Percentiles rank a stretch among this genome's conserved stretches.
phyloP scores from a whole-genome alignment of 148 eudicot genomes.

The Rhododendron williamsianum region DNA sequence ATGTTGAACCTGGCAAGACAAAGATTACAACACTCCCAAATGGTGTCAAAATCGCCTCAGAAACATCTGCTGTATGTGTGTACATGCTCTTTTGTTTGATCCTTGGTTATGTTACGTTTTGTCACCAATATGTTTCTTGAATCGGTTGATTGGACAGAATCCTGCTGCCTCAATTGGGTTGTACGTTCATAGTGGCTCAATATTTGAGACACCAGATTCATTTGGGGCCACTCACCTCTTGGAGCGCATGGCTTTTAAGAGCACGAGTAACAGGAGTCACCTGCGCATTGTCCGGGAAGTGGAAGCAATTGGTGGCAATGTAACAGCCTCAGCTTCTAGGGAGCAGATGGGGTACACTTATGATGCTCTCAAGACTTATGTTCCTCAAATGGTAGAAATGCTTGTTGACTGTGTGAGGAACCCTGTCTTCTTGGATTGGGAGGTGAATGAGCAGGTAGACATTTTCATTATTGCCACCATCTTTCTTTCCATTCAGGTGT shows the following conservation, averaged over 20 bases:
- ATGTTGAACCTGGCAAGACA: slow-evolving; percentile 69
- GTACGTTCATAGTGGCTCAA: slow-evolving; percentile 75
- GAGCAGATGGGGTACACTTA: slow-evolving; percentile 95
- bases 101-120: not conserved
- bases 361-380: slow-evolving; percentile 81
- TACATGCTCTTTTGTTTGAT: not conserved
- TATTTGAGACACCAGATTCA: slow-evolving; percentile 68
- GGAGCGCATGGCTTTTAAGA: slow-evolving; percentile 97
- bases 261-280: slow-evolving; percentile 79
- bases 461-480: not conserved
- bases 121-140: not conserved
- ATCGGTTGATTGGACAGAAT: slow-evolving; percentile 38
- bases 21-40: slow-evolving; percentile 77
- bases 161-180: slow-evolving; percentile 87
- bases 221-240: slow-evolving; percentile 81
- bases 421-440: slow-evolving; percentile 97
- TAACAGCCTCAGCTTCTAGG: slow-evolving; percentile 74
- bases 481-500: not conserved
- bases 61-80: slow-evolving; percentile 61
- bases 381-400: slow-evolving; percentile 93
- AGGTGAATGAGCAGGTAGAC: slow-evolving; percentile 84
- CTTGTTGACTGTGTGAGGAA: slow-evolving; percentile 90
- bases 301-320: slow-evolving; percentile 93
- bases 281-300: slow-evolving; percentile 86
- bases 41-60: slow-evolving; percentile 89